These are phyloP conservation scores for Quercus gilva DNA, from an alignment of 306 rosid species.

Conservation along the genomic window DNA sequence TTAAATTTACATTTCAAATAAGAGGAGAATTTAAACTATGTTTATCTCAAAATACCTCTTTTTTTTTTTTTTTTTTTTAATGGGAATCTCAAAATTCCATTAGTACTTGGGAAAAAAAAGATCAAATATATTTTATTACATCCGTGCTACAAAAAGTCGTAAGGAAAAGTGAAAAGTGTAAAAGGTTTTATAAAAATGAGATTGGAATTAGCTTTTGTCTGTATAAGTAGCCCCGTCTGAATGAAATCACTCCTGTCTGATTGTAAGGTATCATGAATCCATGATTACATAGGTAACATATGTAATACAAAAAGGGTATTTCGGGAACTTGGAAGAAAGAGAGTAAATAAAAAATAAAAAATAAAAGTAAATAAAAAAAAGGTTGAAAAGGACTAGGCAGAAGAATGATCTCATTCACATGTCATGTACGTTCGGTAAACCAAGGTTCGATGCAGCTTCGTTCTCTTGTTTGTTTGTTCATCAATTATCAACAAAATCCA, in stretches of 20 bases:
- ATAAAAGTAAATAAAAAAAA: too few relatives aligned
- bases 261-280: neutral
- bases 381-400: conserved; percentile 14
- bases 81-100: too few relatives aligned
- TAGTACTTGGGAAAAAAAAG: too few relatives aligned
- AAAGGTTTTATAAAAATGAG: neutral
- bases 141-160: neutral
- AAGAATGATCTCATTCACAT: neutral
- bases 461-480: conserved; percentile 46
- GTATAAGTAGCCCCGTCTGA: too few relatives aligned
- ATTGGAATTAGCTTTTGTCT: neutral
- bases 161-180: neutral
- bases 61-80: too few relatives aligned
- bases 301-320: conserved; percentile 18
- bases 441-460: conserved; percentile 60
- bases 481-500: conserved; percentile 13
- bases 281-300: too few relatives aligned
- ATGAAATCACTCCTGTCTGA: neutral
- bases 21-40: too few relatives aligned
- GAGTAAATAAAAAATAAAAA: neutral
- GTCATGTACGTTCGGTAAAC: conserved; percentile 31
- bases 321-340: neutral
- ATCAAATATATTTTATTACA: too few relatives aligned
- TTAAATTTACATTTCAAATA: neutral
- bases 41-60: too few relatives aligned